A percentile compares a stretch with the other conserved stretches of the same genome.
Evolutionary conservation across 139 green algal genomes (phyloP).

Genomic region (Nannochloris sp.): DNA sequence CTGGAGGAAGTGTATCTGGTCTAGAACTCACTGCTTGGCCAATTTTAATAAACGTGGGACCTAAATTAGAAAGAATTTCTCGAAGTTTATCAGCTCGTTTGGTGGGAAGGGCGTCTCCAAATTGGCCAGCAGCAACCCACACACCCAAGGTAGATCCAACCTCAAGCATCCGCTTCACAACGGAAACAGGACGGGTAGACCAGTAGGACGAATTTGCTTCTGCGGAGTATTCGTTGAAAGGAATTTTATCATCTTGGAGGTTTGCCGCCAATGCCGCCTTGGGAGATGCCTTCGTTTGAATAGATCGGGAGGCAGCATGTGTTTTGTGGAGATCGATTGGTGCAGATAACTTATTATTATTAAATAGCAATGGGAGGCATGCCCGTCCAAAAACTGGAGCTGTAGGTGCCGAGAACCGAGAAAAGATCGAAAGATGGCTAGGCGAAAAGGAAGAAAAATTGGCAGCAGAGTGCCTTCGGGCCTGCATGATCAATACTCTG

Average conservation of each 20-base stretch:
- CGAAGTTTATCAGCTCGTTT: slow-evolving; percentile 31
- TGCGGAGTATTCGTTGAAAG: slow-evolving; percentile 28
- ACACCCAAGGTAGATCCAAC: slow-evolving; percentile 29
- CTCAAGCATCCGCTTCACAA: slow-evolving; percentile 35
- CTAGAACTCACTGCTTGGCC: slow-evolving; percentile 49
- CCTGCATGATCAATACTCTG: too few relatives aligned
- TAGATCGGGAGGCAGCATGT: too few relatives aligned
- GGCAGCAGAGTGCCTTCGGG: too few relatives aligned
- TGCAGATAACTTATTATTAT: too few relatives aligned
- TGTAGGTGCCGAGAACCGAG: too few relatives aligned
- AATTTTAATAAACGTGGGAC: slow-evolving; percentile 85
- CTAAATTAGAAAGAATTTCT: slow-evolving; percentile 58
- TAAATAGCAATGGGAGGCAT: too few relatives aligned
- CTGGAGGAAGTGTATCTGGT: slow-evolving; percentile 71
- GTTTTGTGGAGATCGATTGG: too few relatives aligned
- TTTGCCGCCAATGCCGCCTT: too few relatives aligned
- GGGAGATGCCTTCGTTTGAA: too few relatives aligned
- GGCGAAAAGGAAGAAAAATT: too few relatives aligned
- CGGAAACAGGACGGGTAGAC: slow-evolving; percentile 49
- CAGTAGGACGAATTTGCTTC: slow-evolving; percentile 31
- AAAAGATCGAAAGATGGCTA: too few relatives aligned
- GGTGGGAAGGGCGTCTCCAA: neutral
- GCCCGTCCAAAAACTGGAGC: too few relatives aligned
- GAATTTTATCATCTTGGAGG: slow-evolving; percentile 4
- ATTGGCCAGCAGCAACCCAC: slow-evolving; percentile 14